Percentiles rank a stretch among this genome's conserved stretches.
Conservation (phyloP, 352 stramenopile species). For the Pythium oligandrum region DNA sequence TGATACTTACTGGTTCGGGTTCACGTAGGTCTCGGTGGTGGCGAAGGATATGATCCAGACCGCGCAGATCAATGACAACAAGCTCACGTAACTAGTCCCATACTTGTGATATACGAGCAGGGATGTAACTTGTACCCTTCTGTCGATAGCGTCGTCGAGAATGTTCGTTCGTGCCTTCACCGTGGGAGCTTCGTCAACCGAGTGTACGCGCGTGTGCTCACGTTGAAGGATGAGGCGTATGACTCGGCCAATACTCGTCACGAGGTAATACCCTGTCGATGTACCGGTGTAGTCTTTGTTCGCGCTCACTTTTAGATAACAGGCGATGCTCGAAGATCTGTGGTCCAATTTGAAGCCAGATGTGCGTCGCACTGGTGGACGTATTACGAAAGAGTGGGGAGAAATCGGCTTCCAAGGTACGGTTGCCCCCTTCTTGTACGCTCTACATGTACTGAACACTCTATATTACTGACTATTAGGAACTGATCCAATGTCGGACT, state of each 20-base stretch:
- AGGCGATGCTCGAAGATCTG: constrained; percentile 76
- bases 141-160: constrained; percentile 45
- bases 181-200: constrained; percentile 75
- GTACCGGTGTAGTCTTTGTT: too few species aligned
- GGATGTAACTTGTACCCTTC: background rate
- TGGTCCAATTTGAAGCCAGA: constrained; percentile 78
- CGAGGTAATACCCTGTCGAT: constrained; percentile 25
- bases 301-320: background rate
- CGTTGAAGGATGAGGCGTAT: constrained; percentile 64
- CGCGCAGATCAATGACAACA: constrained; percentile 40
- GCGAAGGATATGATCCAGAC: constrained; percentile 48
- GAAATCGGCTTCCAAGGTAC: constrained; percentile 86
- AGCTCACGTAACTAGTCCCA: constrained; percentile 29
- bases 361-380: constrained; percentile 61
- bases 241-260: constrained; percentile 57
- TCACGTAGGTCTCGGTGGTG: constrained; percentile 10
- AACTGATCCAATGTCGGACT: constrained; percentile 83
- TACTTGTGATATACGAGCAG: background rate
- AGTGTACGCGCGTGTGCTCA: constrained; percentile 47
- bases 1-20: background rate
- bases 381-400: constrained; percentile 85
- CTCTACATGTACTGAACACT: too few species aligned
- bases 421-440: background rate
- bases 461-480: constrained; percentile 18
- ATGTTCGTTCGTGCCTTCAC: constrained; percentile 60